These are phyloP conservation scores for Aphanocladium album DNA, from an alignment of 2,329 filamentous ascomycete species.

Conservation along the genomic window DNA sequence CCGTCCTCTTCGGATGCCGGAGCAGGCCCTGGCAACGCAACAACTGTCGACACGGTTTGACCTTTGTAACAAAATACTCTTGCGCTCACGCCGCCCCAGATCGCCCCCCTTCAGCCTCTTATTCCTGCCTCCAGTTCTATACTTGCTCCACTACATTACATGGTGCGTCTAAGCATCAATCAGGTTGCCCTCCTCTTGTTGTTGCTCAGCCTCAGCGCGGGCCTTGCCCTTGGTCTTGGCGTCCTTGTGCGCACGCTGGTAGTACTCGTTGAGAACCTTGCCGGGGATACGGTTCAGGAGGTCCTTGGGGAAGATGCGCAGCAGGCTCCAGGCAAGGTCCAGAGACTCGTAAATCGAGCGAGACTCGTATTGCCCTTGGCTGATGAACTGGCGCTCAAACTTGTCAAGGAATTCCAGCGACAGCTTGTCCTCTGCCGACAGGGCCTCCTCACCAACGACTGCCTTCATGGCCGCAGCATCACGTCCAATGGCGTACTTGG, in stretches of 20 bases:
- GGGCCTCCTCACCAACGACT: constrained; percentile 94
- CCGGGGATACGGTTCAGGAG: constrained; percentile 89
- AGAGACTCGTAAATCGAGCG: constrained; percentile 89
- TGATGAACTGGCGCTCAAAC: constrained; percentile 93
- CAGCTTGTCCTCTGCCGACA: constrained; percentile 94
- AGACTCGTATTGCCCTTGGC: constrained; percentile 86
- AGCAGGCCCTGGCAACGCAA: background rate
- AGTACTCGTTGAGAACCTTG: constrained; percentile 79
- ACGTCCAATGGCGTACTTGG: constrained; percentile 98
- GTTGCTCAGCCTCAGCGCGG: constrained; percentile 36
- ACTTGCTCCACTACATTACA: constrained; percentile 3
- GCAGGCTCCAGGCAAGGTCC: constrained; percentile 91
- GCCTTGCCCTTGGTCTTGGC: constrained; percentile 59
- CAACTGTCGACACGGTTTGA: background rate
- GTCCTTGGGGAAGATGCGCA: constrained; percentile 97
- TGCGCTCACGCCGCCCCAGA: background rate
- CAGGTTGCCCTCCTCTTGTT: constrained; percentile 51
- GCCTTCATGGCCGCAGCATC: constrained; percentile 99
- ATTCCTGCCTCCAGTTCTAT: constrained; percentile 12
- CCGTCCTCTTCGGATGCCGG: background rate
- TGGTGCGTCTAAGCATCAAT: constrained; percentile 46
- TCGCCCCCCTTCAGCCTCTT: constrained; percentile 16
- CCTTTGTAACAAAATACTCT: background rate
- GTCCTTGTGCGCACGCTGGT: constrained; percentile 61
- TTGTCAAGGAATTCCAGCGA: constrained; percentile 98